These are phyloP conservation scores for Calocera cornea DNA, from an alignment of 768 basidiomycete species.

Conservation along the genomic window DNA sequence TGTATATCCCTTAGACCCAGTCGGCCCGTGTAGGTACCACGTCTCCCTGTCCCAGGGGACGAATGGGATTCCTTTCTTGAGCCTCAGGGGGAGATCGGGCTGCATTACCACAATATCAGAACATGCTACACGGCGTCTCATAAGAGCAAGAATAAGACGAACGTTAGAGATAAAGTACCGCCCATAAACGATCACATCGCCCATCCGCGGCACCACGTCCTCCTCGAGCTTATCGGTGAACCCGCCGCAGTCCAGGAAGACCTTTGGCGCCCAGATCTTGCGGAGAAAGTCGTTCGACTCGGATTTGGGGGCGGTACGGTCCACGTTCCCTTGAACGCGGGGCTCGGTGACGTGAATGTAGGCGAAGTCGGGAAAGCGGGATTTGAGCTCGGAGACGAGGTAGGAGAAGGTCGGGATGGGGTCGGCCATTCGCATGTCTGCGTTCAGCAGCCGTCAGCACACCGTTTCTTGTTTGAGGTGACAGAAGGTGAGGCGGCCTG, in stretches of 20 bases:
- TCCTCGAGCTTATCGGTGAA: conserved; percentile 1
- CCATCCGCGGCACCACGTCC: not conserved
- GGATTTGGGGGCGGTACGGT: not conserved
- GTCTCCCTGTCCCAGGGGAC: conserved; percentile 11
- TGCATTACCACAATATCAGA: not conserved
- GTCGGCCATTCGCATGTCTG: conserved; percentile 30
- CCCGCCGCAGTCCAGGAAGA: conserved; percentile 14
- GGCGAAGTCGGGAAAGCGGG: conserved; percentile 30
- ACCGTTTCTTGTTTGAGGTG: too few species aligned
- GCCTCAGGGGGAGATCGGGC: conserved; percentile 15
- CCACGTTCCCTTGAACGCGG: conserved; percentile 5
- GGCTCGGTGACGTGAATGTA: conserved; percentile 41
- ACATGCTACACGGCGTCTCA: too few species aligned
- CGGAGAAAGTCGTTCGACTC: conserved; percentile 13
- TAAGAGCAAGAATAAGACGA: not conserved
- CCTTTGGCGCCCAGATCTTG: conserved; percentile 12
- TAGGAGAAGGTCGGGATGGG: conserved; percentile 43
- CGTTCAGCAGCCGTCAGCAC: not conserved
- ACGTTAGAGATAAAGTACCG: conserved; percentile 14
- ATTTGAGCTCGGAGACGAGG: conserved; percentile 36
- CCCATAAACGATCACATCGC: conserved; percentile 11
- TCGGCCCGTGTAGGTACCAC: conserved; percentile 8
- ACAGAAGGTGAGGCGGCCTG: too few species aligned
- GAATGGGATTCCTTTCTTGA: conserved; percentile 11
- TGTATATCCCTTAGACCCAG: conserved; percentile 22